Conservation (phyloP, 2,329 filamentous ascomycete species). For the Dactylella cylindrospora region DNA sequence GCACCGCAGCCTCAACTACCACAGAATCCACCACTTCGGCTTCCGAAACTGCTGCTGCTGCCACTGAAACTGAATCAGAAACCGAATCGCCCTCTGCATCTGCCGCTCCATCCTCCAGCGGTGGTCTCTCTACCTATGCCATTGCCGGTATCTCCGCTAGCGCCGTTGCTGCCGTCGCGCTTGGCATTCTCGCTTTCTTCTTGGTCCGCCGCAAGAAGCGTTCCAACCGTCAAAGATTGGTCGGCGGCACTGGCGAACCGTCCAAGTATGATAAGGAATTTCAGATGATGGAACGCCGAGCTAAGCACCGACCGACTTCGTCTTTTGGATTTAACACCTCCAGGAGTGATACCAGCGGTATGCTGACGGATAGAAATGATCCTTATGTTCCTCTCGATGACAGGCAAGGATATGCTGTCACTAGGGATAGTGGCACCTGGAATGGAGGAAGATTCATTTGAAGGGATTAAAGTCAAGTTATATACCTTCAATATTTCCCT, state of each 20-base stretch:
- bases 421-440: constrained; percentile 29
- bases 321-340: constrained; percentile 43
- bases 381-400: constrained; percentile 35
- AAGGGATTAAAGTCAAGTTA: no score
- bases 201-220: constrained; percentile 34
- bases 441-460: constrained; percentile 26
- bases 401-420: constrained; percentile 17
- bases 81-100: no score
- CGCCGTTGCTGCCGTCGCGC: constrained; percentile 12
- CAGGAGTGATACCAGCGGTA: constrained; percentile 32
- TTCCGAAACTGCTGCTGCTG: background rate
- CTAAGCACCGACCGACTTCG: constrained; percentile 26
- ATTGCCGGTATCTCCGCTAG: constrained; percentile 35
- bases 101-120: background rate
- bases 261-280: constrained; percentile 42
- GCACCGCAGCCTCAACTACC: constrained; percentile 7
- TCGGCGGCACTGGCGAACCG: constrained; percentile 11
- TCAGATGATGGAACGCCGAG: constrained; percentile 42
- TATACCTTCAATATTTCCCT: no score
- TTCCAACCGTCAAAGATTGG: constrained; percentile 10
- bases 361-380: constrained; percentile 17
- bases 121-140: background rate
- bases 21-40: background rate
- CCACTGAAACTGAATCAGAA: constrained; percentile 5
- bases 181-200: constrained; percentile 31